Conservation (phyloP, 352 stramenopile species). For the Globisporangium irregulare region DNA sequence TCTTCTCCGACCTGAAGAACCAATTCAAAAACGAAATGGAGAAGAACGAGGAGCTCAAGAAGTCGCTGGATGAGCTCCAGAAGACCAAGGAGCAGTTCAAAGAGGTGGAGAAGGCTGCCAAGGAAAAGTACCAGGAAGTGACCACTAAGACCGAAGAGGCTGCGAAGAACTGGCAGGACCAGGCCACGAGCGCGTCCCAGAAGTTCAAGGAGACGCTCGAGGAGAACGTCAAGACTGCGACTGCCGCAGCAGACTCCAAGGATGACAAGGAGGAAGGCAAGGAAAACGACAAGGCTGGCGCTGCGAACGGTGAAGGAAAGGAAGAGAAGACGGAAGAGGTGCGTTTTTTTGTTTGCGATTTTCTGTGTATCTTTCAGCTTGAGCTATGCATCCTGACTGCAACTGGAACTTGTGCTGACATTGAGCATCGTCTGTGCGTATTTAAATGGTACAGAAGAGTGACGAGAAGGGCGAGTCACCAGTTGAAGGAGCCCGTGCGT, state of each 20-base stretch:
- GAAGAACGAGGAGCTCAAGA: constrained; percentile 81
- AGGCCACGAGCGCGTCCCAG: constrained; percentile 53
- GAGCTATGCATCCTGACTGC: no score
- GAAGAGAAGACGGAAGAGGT: constrained; percentile 6
- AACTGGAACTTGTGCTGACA: background rate
- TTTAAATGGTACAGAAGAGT: constrained; percentile 17
- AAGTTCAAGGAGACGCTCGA: constrained; percentile 63
- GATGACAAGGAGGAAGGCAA: constrained; percentile 16
- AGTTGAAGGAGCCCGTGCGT: constrained; percentile 37
- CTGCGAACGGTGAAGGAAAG: background rate
- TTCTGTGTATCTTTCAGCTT: background rate
- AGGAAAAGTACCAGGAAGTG: constrained; percentile 63
- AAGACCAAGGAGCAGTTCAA: constrained; percentile 73
- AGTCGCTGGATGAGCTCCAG: constrained; percentile 71
- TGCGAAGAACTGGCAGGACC: constrained; percentile 53
- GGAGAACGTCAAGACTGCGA: constrained; percentile 27
- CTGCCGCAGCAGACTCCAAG: constrained; percentile 3
- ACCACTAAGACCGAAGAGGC: constrained; percentile 54
- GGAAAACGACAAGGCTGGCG: constrained; percentile 18
- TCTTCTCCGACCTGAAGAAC: constrained; percentile 80
- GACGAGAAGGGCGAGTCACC: constrained; percentile 29
- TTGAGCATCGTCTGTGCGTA: background rate
- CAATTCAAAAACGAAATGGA: constrained; percentile 78
- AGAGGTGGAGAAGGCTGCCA: constrained; percentile 56
- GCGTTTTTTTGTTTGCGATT: background rate